phyloP scores from a whole-genome alignment of 2,329 filamentous ascomycete genomes.

The Colletotrichum sp. region DNA sequence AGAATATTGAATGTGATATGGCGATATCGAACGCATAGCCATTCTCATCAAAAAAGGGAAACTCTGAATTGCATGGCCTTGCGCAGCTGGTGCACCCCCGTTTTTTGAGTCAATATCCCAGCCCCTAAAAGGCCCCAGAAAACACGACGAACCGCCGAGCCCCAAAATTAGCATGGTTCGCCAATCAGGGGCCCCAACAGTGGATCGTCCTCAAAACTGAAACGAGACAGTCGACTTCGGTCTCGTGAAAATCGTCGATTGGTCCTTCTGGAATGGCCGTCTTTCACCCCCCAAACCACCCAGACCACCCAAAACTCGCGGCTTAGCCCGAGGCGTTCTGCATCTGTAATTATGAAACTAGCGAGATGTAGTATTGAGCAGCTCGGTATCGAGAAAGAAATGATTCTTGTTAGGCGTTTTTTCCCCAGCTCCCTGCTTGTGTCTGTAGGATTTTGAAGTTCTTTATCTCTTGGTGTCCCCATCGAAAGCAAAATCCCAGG shows the following conservation, averaged over 20 bases:
- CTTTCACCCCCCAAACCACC: background rate
- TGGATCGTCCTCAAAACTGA: background rate
- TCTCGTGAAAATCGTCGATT: background rate
- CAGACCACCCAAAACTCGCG: background rate
- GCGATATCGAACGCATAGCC: background rate
- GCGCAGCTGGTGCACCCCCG: background rate
- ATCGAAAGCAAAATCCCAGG: background rate
- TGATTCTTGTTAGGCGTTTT: background rate
- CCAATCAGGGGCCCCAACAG: background rate
- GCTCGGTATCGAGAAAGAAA: background rate
- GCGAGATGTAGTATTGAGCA: background rate
- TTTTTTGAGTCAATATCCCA: background rate
- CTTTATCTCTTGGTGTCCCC: background rate
- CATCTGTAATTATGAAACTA: background rate
- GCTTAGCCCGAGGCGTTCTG: background rate
- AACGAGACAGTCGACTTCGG: background rate
- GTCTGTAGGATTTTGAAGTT: background rate
- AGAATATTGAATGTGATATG: background rate
- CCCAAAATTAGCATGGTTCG: background rate
- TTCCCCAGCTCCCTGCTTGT: background rate
- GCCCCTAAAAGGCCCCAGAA: background rate
- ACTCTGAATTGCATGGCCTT: background rate
- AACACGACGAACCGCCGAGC: background rate
- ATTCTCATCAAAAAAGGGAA: background rate
- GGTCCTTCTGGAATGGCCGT: background rate